These are phyloP conservation scores for Colletotrichum agaves DNA, from an alignment of 2,329 filamentous ascomycete species.

Conservation along the genomic window DNA sequence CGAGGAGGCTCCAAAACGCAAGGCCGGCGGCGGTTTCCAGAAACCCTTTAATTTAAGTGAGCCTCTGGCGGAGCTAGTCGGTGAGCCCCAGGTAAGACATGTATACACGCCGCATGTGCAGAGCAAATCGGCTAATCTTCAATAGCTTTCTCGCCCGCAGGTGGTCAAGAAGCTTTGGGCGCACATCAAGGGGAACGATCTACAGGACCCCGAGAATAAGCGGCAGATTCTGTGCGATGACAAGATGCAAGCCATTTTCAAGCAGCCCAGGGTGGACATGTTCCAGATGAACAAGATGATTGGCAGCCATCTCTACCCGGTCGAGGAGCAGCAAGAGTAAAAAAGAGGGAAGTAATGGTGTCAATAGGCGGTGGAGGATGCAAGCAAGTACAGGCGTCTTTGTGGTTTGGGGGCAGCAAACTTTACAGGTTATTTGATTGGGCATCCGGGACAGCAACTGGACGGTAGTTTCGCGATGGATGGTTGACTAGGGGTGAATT, in stretches of 20 bases:
- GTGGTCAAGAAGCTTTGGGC: conserved; percentile 97
- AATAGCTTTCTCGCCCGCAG: conserved; percentile 88
- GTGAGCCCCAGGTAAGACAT: conserved; percentile 69
- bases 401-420: conserved; percentile 31
- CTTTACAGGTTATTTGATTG: conserved; percentile 18
- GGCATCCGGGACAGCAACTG: conserved; percentile 26
- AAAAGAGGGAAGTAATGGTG: background rate
- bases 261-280: conserved; percentile 92
- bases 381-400: conserved; percentile 22
- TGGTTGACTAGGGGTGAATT: background rate
- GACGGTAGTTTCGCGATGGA: conserved; percentile 8
- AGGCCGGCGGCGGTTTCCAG: conserved; percentile 93
- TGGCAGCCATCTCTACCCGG: conserved; percentile 86
- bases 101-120: background rate
- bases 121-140: conserved; percentile 38
- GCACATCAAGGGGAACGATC: conserved; percentile 87
- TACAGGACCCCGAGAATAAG: conserved; percentile 92
- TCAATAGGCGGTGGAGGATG: background rate
- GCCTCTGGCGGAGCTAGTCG: conserved; percentile 75
- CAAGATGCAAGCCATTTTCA: conserved; percentile 91
- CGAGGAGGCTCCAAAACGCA: conserved; percentile 73
- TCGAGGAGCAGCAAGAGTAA: conserved; percentile 62
- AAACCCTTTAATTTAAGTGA: conserved; percentile 82
- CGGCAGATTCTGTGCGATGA: conserved; percentile 95
- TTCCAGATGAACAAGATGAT: conserved; percentile 99